phyloP scores from a whole-genome alignment of 345 rosid genomes.

The Eucalyptus guilfoylei region DNA sequence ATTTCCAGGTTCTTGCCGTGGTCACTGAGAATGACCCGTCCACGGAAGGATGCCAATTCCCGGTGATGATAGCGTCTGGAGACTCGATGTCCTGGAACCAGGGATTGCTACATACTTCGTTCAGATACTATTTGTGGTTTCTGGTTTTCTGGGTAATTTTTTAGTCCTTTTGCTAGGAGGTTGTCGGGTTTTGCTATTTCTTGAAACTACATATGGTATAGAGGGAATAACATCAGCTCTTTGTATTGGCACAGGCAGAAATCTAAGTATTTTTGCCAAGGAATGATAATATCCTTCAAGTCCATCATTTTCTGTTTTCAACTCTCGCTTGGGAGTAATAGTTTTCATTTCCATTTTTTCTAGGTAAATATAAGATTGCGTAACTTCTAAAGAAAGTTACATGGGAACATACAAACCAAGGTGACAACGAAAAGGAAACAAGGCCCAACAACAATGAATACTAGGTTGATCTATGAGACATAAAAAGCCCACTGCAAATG shows the following conservation, averaged over 20 bases:
- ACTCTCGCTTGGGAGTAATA: not conserved
- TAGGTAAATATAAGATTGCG: not conserved
- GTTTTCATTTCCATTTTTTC: not conserved
- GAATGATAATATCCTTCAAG: not conserved
- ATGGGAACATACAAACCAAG: not conserved
- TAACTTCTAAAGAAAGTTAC: not conserved
- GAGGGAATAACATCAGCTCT: not conserved
- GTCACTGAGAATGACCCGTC: constrained; percentile 54
- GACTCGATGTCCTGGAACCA: not conserved
- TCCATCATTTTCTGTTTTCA: not conserved
- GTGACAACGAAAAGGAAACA: not conserved
- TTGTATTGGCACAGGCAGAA: not conserved
- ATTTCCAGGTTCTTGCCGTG: constrained; percentile 50
- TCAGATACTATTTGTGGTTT: not conserved
- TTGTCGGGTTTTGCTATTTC: not conserved
- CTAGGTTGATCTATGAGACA: not conserved
- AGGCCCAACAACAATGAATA: not conserved
- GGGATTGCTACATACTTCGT: constrained; percentile 16
- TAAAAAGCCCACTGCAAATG: not conserved
- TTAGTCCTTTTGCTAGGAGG: not conserved
- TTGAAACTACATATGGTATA: not conserved
- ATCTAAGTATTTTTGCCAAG: not conserved
- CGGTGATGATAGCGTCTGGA: constrained; percentile 43
- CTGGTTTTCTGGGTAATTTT: not conserved
- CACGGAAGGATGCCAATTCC: constrained; percentile 47